Conservation (phyloP, 1,139 yeast genomes). For the Magnusiomyces sp. region DNA sequence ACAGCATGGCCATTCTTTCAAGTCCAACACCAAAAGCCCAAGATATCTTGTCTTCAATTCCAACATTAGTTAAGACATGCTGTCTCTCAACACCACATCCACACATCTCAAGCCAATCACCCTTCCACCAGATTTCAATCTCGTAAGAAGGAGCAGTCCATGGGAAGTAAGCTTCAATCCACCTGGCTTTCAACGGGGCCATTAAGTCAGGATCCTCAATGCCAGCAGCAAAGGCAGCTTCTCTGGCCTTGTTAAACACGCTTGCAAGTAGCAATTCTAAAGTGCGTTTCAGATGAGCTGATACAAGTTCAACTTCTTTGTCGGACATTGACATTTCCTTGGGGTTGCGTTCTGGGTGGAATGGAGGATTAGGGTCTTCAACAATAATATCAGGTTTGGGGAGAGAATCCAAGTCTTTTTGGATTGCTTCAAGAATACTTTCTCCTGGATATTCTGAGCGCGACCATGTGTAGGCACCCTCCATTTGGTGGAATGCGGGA, state of each 20-base stretch:
- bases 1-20: slow-evolving; percentile 90
- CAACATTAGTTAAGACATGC: slow-evolving; percentile 66
- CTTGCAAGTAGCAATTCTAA: slow-evolving; percentile 74
- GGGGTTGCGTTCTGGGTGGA: slow-evolving; percentile 55
- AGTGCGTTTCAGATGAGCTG: slow-evolving; percentile 76
- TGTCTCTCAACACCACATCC: slow-evolving; percentile 92
- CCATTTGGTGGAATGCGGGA: slow-evolving; percentile 97
- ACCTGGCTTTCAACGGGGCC: slow-evolving; percentile 77
- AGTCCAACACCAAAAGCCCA: slow-evolving; percentile 99
- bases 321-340: slow-evolving; percentile 70
- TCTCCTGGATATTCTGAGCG: slow-evolving; percentile 36
- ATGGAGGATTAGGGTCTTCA: slow-evolving; percentile 60
- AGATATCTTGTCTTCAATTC: slow-evolving; percentile 55
- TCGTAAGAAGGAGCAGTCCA: slow-evolving; percentile 99
- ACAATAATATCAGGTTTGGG: slow-evolving; percentile 63
- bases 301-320: slow-evolving; percentile 57
- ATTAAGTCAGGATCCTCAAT: slow-evolving; percentile 51
- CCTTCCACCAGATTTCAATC: slow-evolving; percentile 98
- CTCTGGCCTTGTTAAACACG: slow-evolving; percentile 69
- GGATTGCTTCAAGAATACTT: slow-evolving; percentile 39
- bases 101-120: slow-evolving; percentile 95
- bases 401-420: slow-evolving; percentile 51
- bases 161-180: slow-evolving; percentile 96
- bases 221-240: slow-evolving; percentile 61
- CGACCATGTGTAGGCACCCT: slow-evolving; percentile 87